These are phyloP conservation scores for Fusarium sp. DNA, from an alignment of 2,329 filamentous ascomycete species.

Conservation along the genomic window DNA sequence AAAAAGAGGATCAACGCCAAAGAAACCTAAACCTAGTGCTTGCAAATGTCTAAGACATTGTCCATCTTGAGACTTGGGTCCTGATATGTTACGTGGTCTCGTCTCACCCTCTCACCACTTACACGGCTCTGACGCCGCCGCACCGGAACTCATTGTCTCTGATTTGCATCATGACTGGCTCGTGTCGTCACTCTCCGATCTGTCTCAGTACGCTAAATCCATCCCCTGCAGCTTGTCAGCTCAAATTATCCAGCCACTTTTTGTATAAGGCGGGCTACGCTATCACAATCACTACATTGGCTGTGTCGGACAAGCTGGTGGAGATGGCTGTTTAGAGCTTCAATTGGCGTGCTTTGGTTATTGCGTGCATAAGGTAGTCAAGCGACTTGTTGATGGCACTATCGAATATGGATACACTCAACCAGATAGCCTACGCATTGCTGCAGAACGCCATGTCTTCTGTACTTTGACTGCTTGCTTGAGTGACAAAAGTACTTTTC, in stretches of 20 bases:
- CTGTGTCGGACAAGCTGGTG: conserved; percentile 9
- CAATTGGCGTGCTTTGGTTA: conserved; percentile 24
- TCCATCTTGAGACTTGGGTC: neutral
- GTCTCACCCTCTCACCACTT: conserved; percentile 10
- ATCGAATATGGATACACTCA: conserved; percentile 12
- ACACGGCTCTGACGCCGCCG: conserved; percentile 18
- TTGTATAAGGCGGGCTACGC: conserved; percentile 12
- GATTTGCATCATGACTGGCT: conserved; percentile 19
- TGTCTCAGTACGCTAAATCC: conserved; percentile 13
- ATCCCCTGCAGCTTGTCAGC: conserved; percentile 36
- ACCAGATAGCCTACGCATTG: neutral
- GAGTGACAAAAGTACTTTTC: neutral
- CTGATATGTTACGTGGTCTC: neutral
- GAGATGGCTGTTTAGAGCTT: conserved; percentile 27
- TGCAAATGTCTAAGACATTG: conserved; percentile 27
- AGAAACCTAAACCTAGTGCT: neutral
- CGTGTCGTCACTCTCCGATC: conserved; percentile 30
- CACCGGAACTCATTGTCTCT: conserved; percentile 16
- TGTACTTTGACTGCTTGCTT: neutral
- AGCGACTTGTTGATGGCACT: conserved; percentile 6
- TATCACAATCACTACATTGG: conserved; percentile 13
- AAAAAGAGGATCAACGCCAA: conserved; percentile 17
- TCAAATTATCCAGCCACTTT: conserved; percentile 27
- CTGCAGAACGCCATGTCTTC: neutral
- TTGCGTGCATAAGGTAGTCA: conserved; percentile 16